Evolutionary conservation across 345 rosid species (phyloP), one percentile per base, ranked within the genome.

Genomic region (Arabis alpina): DNA sequence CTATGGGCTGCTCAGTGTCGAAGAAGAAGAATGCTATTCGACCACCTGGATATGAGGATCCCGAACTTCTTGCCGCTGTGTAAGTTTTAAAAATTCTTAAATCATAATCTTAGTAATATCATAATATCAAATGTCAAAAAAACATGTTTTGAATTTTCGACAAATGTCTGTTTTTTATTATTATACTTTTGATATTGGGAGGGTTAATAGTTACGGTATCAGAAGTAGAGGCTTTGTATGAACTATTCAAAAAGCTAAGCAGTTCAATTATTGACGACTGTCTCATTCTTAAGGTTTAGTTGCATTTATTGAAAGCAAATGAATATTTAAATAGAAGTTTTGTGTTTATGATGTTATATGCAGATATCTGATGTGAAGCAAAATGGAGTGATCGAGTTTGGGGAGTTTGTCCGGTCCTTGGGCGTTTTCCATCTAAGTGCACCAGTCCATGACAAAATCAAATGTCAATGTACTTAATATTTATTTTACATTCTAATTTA

Each of bases 341-440:
- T 50, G 41, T 34, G 7, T 28, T 11, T 25, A 4, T 23, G n/a
- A 37, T 66, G 37, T 11, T 15, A 41, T 56, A 40, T 58, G 71
- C 71, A 93, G 98, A 78, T 89, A 24, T 93, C 89, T 64, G 98
- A 93, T 83, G 45, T 91, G 75, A 93, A 93, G 80, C 85, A 78
- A 68, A 91, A 91, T 82, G 96, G 97, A 60, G 98, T 91, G 19
- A 87, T 93, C 6, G 93, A 89, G 49, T 93, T 91, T 56, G 97
- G 94, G 1, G 98, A 89, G 68, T 93, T 93, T 58, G 94, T 93
- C 32, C 81, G 98, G 76, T 91, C 97, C 24, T 72, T 93, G 52
- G 87, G 91, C 11, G 76, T 91, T 47, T 93, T 93, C 70, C 98
- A 91, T 73, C 97, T 96, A 44, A 76, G 77, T 75, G 90, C 97